Base-by-base conservation (phyloP, 306 rosid genomes). In the Morella rubra region DNA sequence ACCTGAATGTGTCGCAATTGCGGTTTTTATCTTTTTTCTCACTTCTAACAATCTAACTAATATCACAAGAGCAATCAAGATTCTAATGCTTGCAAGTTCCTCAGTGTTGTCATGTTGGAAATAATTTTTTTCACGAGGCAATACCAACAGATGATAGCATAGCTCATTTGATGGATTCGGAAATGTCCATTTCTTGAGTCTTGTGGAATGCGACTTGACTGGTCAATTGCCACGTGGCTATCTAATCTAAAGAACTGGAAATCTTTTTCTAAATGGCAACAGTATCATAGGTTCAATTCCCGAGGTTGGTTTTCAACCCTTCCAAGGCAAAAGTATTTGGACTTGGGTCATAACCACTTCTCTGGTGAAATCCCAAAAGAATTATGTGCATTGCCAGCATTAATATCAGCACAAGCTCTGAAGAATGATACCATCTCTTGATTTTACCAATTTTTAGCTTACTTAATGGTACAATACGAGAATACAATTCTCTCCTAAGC, bases 141-240 rank as follows among this genome's bases (percentile, higher is more conserved):
- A 27, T 74, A 16, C 56, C 77, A 1, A 4, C 44, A 13, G 32
- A 24, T 60, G 70, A 5, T 11, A 16, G 11, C 56, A 46, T 45
- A 22, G n/a, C 10, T 45, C 37, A 15, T 5, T 24, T 16, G 11
- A 44, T 10, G 77, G 77, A 44, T 74, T 58, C 15, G 8, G 19
- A 46, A 15, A 59, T 74, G 58, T 73, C 20, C 56, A 22, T 18
- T 1, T 44, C 4, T 59, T 74, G 46, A 9, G 5, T 74, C n/a
- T 20, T 6, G 5, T 12, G 59, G 8, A 1, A 7, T 55, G 54
- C n/a, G 52, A 55, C 6, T 42, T 73, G 5, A 56, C 44, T 0
- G 77, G 69, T 41, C 55, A 56, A 42, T 9, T 56, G 5, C 77
- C 65, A n/a, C 11, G 14, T 73, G 77, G 77, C 4, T 73, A 55